Conservation (phyloP, 768 basidiomycete genomes). For the Hypsizygus marmoreus region DNA sequence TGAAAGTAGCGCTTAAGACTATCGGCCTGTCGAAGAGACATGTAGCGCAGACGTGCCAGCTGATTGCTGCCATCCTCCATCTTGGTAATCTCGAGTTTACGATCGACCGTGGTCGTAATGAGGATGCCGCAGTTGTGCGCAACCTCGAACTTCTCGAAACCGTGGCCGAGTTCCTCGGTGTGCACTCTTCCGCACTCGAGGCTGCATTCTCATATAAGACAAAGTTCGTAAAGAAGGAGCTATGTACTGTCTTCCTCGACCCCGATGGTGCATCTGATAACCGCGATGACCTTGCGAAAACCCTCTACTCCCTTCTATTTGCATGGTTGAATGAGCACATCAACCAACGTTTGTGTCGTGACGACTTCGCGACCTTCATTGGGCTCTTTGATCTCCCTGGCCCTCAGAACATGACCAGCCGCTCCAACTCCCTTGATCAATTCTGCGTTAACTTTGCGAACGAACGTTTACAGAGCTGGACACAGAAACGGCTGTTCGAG, state of each 20-base stretch:
- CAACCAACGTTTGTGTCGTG: constrained; percentile 92
- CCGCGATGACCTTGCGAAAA: constrained; percentile 91
- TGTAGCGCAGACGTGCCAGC: constrained; percentile 94
- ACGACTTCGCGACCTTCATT: constrained; percentile 91
- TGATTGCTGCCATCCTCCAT: constrained; percentile 93
- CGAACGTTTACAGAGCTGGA: constrained; percentile 85
- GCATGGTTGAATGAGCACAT: constrained; percentile 96
- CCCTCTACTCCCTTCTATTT: constrained; percentile 91
- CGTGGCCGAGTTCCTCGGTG: constrained; percentile 90
- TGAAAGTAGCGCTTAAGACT: constrained; percentile 91
- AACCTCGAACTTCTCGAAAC: constrained; percentile 82
- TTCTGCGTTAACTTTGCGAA: constrained; percentile 97
- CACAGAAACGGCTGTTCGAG: constrained; percentile 81
- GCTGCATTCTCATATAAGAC: constrained; percentile 87
- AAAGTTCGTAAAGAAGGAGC: constrained; percentile 90
- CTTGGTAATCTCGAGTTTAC: constrained; percentile 95
- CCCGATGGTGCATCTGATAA: constrained; percentile 92
- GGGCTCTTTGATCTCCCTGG: constrained; percentile 95
- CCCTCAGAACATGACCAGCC: constrained; percentile 84
- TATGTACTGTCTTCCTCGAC: constrained; percentile 97
- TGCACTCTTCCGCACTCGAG: constrained; percentile 72
- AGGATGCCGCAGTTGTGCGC: constrained; percentile 90
- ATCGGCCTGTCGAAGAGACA: constrained; percentile 93
- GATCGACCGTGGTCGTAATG: constrained; percentile 78
- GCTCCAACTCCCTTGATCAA: constrained; percentile 92